Conservation (phyloP, 768 basidiomycete species). For the Fomitopsis serialis region DNA sequence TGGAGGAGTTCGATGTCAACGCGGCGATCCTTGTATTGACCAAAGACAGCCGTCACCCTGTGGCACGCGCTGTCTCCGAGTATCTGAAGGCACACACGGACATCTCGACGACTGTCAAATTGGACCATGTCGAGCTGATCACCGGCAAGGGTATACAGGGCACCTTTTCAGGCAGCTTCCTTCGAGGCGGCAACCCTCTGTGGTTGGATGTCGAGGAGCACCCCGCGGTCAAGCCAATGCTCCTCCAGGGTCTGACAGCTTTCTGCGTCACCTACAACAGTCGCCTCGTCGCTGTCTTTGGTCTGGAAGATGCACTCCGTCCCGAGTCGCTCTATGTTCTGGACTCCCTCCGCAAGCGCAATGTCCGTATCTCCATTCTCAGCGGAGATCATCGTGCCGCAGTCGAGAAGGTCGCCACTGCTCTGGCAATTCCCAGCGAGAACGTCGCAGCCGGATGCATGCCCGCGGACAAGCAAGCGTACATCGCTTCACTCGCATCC, state of each 20-base stretch:
- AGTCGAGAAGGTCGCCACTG: constrained; percentile 34
- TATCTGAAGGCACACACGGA: constrained; percentile 17
- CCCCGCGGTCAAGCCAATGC: constrained; percentile 25
- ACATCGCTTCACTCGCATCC: constrained; percentile 23
- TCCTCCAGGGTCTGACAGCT: constrained; percentile 37
- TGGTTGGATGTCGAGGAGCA: constrained; percentile 28
- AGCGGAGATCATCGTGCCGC: constrained; percentile 44
- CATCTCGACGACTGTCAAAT: neutral
- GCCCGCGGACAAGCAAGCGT: constrained; percentile 40
- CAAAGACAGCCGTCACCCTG: constrained; percentile 29
- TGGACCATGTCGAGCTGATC: constrained; percentile 23
- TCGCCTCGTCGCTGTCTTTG: constrained; percentile 29
- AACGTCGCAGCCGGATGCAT: constrained; percentile 37
- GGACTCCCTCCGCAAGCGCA: constrained; percentile 24
- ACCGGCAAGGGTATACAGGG: constrained; percentile 33
- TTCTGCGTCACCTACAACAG: constrained; percentile 32
- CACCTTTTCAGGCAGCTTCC: constrained; percentile 23
- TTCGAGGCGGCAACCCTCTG: constrained; percentile 32
- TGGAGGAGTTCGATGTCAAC: constrained; percentile 3
- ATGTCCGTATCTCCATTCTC: constrained; percentile 39
- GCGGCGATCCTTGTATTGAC: constrained; percentile 25
- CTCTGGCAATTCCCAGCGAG: constrained; percentile 32
- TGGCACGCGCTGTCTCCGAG: constrained; percentile 28
- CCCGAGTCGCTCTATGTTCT: constrained; percentile 35
- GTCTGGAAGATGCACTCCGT: constrained; percentile 40